A percentile compares a stretch with the other conserved stretches of the same genome.
Conservation (phyloP, 345 rosid species). For the Noccaea caerulescens region DNA sequence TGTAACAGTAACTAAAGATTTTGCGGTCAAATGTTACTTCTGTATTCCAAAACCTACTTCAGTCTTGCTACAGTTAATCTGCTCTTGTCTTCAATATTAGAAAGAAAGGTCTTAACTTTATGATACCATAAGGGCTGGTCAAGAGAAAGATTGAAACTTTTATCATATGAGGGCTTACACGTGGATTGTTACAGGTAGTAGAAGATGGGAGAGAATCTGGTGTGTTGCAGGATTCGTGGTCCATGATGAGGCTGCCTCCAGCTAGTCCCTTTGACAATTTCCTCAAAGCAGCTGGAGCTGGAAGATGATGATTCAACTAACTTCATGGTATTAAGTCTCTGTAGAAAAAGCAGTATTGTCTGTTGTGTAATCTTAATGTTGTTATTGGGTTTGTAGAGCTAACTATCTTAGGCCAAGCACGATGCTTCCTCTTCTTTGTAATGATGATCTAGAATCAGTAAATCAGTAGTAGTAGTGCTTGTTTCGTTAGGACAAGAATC, state of each 20-base stretch:
- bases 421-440: slow-evolving; percentile 23
- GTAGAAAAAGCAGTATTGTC: slow-evolving; percentile 30
- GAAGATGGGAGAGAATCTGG: slow-evolving; percentile 42
- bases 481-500: slow-evolving; percentile 13
- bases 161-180: not conserved
- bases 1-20: not conserved
- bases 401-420: slow-evolving; percentile 31
- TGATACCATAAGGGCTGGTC: not conserved
- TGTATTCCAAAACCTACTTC: slow-evolving; percentile 5
- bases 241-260: slow-evolving; percentile 80
- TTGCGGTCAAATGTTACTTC: not conserved
- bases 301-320: slow-evolving; percentile 32
- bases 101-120: slow-evolving; percentile 1
- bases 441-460: slow-evolving; percentile 24
- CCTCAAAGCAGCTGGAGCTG: slow-evolving; percentile 80
- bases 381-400: slow-evolving; percentile 28
- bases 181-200: slow-evolving; percentile 29
- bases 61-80: slow-evolving; percentile 5
- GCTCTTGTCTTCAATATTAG: not conserved
- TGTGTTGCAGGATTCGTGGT: slow-evolving; percentile 50
- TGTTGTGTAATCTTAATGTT: slow-evolving; percentile 35
- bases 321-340: slow-evolving; percentile 7
- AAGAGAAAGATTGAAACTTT: slow-evolving; percentile 28
- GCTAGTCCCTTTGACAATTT: slow-evolving; percentile 95
- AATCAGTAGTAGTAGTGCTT: slow-evolving; percentile 17